Evolutionary conservation across 2,329 filamentous ascomycete genomes (phyloP), one percentile per base, ranked within the genome.

Genomic region (Pyrenochaeta sp.): DNA sequence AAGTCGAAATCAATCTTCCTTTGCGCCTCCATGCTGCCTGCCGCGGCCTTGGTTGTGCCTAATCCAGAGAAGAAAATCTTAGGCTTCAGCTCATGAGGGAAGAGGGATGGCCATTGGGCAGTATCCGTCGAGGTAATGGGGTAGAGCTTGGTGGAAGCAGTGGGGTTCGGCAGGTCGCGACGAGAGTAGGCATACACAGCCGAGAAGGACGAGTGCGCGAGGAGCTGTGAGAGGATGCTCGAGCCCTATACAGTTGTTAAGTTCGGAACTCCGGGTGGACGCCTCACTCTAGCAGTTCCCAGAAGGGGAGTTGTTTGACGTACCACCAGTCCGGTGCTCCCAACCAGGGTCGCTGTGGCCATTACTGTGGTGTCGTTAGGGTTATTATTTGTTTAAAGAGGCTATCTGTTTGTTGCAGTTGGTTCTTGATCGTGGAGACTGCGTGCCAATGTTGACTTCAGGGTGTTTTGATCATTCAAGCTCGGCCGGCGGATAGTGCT

Each of bases 1-100:
- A 96, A 78, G 64, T 94, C 90, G 66, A 91, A 83, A 74, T 96
- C 93, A 53, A 96, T 89, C 65, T 89, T 88, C 75, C 90, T 88
- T 74, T 96, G 93, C 50, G 86, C 84, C 19, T 84, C 86, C 54
- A 96, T 74, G 44, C 87, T 79, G 49, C 92, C 92, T 0, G 90
- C 91, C 9, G 80, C 78, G 0, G 77, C 87, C 35, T 85, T 83
- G 0, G 92, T 96, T 2, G 90, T 96, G 44, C 87, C 93, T 1
- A 96, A 80, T 1, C 83, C 83, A 2, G 88, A 91, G 74, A 93
- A 84, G 74, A 94, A 86, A 53, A 88, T 76, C 1, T 76, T 68
- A 0, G 88, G 85, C 0, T 77, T 51, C 0, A 85, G 81, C 31
- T 88, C 72, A 22, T 75, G 71, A 35, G 94, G 79, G 56, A 80